Percentiles rank a stretch among this genome's conserved stretches.
Evolutionary conservation across 2,329 filamentous ascomycete genomes (phyloP).

Genomic region (Talaromyces sp.): DNA sequence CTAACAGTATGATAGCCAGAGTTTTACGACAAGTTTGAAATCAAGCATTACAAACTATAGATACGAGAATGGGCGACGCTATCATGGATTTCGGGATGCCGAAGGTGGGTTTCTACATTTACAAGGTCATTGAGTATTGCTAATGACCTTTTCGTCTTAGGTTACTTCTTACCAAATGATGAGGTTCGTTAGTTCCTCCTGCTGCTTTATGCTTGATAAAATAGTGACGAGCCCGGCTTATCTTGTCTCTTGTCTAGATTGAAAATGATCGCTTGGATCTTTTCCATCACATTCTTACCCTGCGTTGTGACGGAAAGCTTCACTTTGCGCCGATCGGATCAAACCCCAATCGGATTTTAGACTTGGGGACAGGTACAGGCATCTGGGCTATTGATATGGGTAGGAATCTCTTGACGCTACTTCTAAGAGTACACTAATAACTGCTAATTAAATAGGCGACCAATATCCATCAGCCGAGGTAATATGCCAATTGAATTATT

Average conservation of each 20-base stretch:
- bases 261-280: constrained; percentile 19
- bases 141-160: not conserved
- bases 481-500: not conserved
- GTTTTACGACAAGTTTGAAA: constrained; percentile 31
- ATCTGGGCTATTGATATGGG: constrained; percentile 19
- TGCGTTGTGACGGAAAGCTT: constrained; percentile 42
- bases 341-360: constrained; percentile 40
- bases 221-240: constrained; percentile 1
- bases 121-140: not conserved
- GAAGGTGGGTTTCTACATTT: constrained; percentile 10
- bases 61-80: constrained; percentile 17
- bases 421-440: not conserved
- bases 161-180: constrained; percentile 9
- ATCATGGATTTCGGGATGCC: constrained; percentile 27
- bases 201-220: not conserved
- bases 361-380: constrained; percentile 40
- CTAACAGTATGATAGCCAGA: constrained; percentile 7
- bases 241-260: constrained; percentile 13
- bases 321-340: constrained; percentile 40
- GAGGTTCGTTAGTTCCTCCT: not conserved
- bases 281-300: constrained; percentile 39
- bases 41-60: constrained; percentile 14
- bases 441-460: not conserved
- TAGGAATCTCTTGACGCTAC: not conserved
- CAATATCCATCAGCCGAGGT: constrained; percentile 7